These are phyloP conservation scores for Amanita molliuscula DNA, from an alignment of 768 basidiomycete genomes.

Conservation along the genomic window DNA sequence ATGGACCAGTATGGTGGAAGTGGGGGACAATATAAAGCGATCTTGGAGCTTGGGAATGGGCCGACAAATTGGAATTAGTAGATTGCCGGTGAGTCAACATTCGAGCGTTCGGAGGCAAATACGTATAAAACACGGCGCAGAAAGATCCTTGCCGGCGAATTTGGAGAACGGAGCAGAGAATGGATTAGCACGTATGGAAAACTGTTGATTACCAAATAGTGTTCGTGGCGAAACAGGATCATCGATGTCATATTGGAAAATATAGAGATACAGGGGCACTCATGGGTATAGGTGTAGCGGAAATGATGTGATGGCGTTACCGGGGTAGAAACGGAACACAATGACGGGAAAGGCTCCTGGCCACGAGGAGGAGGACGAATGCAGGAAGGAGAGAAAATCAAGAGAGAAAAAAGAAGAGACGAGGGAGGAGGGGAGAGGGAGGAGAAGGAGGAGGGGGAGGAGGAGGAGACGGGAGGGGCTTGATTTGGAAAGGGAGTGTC, in stretches of 20 bases:
- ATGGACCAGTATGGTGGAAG: neutral
- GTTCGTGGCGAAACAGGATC: neutral
- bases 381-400: slow-evolving; percentile 10
- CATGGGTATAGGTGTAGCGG: slow-evolving; percentile 3
- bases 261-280: slow-evolving; percentile 5
- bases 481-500: slow-evolving; percentile 8
- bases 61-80: neutral
- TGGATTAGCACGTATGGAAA: neutral
- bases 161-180: neutral
- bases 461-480: slow-evolving; percentile 12
- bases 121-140: neutral
- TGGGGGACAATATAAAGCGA: neutral
- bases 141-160: no score
- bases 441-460: slow-evolving; percentile 13
- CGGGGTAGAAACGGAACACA: slow-evolving; percentile 25
- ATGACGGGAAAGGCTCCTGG: slow-evolving; percentile 7
- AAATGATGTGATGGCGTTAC: slow-evolving; percentile 7
- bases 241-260: neutral
- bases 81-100: neutral
- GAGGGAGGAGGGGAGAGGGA: slow-evolving; percentile 15
- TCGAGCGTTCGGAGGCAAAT: neutral
- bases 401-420: slow-evolving; percentile 20
- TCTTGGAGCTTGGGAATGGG: slow-evolving; percentile 1
- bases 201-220: neutral
- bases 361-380: neutral